Conservation (phyloP, 192 early-diverging fungal species). For the Jimgerdemannia flammicorona region DNA sequence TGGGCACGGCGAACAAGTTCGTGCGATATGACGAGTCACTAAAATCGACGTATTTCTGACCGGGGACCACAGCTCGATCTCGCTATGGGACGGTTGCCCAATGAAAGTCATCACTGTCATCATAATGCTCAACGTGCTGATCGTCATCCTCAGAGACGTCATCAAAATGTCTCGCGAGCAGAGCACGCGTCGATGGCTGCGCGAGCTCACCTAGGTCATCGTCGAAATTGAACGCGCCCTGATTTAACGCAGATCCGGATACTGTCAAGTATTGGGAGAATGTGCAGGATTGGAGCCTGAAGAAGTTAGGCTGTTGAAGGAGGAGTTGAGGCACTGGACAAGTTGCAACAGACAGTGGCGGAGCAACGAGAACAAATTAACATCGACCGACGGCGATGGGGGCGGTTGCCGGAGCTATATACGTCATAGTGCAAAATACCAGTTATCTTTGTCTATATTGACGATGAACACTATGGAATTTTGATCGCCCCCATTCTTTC, state of each 20-base stretch:
- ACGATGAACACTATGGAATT: too few relatives aligned
- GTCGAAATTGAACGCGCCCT: not conserved
- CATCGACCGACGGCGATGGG: too few relatives aligned
- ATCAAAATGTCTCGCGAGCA: not conserved
- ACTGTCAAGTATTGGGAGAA: not conserved
- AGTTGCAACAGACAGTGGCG: not conserved
- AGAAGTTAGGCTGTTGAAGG: not conserved
- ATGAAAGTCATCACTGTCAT: not conserved
- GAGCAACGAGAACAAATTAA: not conserved
- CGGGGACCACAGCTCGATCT: not conserved
- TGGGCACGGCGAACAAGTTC: not conserved
- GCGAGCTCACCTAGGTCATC: not conserved
- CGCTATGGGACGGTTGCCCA: not conserved
- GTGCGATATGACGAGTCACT: not conserved
- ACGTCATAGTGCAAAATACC: too few relatives aligned
- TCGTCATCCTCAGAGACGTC: not conserved
- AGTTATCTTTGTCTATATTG: too few relatives aligned
- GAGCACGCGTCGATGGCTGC: not conserved
- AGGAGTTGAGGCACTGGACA: not conserved
- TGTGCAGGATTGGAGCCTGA: not conserved
- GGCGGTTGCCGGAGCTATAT: too few relatives aligned
- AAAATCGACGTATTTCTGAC: not conserved
- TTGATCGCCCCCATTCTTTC: too few relatives aligned
- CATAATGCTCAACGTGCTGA: not conserved
- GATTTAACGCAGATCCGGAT: not conserved